Percentiles rank a stretch among this genome's conserved stretches.
Conservation (phyloP, 768 basidiomycete species). For the Podaxis sp. region DNA sequence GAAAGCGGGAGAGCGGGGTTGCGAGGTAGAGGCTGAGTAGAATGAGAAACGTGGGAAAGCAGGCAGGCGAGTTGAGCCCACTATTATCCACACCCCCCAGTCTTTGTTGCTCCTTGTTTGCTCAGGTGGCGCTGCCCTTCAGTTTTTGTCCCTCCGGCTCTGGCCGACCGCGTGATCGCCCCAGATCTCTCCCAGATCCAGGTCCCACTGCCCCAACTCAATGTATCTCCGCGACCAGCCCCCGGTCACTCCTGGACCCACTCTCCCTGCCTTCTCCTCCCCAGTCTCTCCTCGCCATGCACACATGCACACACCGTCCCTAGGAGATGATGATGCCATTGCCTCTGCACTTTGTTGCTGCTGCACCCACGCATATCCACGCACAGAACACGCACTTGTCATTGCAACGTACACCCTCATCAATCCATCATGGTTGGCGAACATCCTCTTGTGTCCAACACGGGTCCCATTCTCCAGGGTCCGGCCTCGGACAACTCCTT, state of each 20-base stretch:
- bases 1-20: slow-evolving; percentile 15
- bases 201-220: background rate
- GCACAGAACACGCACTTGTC: background rate
- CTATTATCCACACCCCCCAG: slow-evolving; percentile 7
- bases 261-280: background rate
- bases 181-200: slow-evolving; percentile 3
- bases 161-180: slow-evolving; percentile 7
- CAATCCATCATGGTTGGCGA: background rate
- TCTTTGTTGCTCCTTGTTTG: slow-evolving; percentile 25
- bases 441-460: background rate
- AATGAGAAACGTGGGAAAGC: slow-evolving; percentile 19
- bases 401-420: background rate
- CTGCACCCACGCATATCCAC: background rate
- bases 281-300: background rate
- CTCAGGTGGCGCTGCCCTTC: background rate
- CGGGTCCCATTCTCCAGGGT: background rate
- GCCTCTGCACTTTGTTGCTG: background rate
- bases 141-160: slow-evolving; percentile 19
- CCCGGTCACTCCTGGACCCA: slow-evolving; percentile 7
- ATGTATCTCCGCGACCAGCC: background rate
- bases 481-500: slow-evolving; percentile 1
- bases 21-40: slow-evolving; percentile 21
- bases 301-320: background rate
- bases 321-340: background rate
- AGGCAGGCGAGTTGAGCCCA: background rate